Conservation (phyloP, 2,329 filamentous ascomycete genomes). For the Cercospora sp. region DNA sequence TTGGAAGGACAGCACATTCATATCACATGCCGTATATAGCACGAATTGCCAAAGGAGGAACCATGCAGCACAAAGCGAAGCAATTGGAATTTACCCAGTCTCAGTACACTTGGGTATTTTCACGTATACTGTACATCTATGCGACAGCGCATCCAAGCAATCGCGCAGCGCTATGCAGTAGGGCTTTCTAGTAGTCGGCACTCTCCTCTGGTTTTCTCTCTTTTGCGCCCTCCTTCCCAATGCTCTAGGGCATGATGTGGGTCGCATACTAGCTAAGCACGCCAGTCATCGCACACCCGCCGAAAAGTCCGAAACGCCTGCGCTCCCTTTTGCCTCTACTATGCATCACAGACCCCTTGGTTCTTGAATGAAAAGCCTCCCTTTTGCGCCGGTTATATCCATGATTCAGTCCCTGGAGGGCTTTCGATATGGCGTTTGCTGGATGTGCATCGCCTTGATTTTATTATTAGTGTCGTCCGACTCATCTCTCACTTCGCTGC, state of each 20-base stretch:
- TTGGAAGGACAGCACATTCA: background rate
- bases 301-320: conserved; percentile 10
- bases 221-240: background rate
- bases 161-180: conserved; percentile 8
- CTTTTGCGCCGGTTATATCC: conserved; percentile 3
- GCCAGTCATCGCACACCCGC: background rate
- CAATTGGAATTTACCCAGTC: background rate
- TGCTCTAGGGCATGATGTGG: background rate
- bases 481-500: conserved; percentile 10
- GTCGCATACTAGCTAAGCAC: background rate
- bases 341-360: background rate
- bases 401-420: background rate
- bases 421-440: background rate
- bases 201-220: background rate
- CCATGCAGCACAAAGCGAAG: background rate
- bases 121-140: conserved; percentile 12
- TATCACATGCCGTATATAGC: background rate
- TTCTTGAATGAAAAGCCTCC: background rate
- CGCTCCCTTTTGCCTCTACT: background rate
- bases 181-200: background rate
- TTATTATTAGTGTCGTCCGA: background rate
- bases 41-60: background rate
- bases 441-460: background rate
- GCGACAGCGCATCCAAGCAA: background rate
- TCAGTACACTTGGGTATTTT: background rate